A percentile compares a stretch with the other conserved stretches of the same genome.
phyloP scores from a whole-genome alignment of 345 rosid genomes.

The Populus ilicifolia region DNA sequence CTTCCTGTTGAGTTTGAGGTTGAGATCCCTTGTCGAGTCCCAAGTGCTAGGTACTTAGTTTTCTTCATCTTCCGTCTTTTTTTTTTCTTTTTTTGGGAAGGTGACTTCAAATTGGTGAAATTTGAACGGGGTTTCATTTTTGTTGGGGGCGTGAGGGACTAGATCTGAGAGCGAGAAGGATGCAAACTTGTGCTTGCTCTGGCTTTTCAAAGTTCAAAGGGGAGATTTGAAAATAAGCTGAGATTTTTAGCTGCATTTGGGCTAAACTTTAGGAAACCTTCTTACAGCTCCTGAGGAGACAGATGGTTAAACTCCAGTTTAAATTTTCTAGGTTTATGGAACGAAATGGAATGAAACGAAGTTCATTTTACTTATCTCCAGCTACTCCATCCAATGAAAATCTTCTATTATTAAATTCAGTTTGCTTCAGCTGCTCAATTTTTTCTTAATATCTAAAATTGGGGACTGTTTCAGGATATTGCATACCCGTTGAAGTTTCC shows the following conservation, averaged over 20 bases:
- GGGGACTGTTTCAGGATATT: too few relatives aligned
- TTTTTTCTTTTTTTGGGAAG: background rate
- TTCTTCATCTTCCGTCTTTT: background rate
- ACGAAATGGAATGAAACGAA: background rate
- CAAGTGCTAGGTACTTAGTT: constrained; percentile 75
- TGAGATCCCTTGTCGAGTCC: constrained; percentile 90
- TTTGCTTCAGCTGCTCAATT: background rate
- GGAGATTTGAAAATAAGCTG: constrained; percentile 6
- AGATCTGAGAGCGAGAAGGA: constrained; percentile 21
- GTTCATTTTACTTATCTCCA: background rate
- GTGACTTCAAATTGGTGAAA: background rate
- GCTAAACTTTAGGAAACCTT: background rate
- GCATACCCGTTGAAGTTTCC: too few relatives aligned
- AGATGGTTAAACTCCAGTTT: background rate
- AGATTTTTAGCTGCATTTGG: constrained; percentile 1
- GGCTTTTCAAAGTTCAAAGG: background rate
- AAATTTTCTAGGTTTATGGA: background rate
- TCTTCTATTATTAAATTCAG: background rate
- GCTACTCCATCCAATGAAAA: background rate
- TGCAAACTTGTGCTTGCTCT: background rate
- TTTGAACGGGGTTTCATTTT: background rate
- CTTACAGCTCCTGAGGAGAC: background rate
- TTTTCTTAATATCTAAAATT: background rate
- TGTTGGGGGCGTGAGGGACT: background rate
- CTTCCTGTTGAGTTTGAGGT: constrained; percentile 90